These are phyloP conservation scores for Spathaspora arborariae DNA, from an alignment of 805 yeast genomes.

Conservation along the genomic window DNA sequence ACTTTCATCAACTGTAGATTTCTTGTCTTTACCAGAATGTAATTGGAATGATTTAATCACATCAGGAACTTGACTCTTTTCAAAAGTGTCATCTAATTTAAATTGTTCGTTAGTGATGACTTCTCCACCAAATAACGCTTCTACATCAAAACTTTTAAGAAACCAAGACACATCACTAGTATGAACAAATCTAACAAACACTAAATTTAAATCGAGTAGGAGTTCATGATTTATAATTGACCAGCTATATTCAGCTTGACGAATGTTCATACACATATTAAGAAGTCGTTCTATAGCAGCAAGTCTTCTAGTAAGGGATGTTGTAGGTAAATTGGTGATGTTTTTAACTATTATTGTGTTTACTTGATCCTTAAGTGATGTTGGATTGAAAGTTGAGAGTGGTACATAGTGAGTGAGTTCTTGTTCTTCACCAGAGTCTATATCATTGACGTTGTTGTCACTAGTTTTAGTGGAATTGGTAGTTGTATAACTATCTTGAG, in stretches of 20 bases:
- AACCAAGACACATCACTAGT: conserved; percentile 13
- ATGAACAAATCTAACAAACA: conserved; percentile 29
- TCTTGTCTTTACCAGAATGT: background rate
- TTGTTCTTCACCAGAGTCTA: background rate
- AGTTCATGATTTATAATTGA: conserved; percentile 28
- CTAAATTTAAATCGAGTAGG: conserved; percentile 22
- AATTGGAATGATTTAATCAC: conserved; percentile 3
- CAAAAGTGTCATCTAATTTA: background rate
- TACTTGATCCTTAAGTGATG: conserved; percentile 32
- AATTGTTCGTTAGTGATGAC: conserved; percentile 4
- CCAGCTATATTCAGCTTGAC: conserved; percentile 27
- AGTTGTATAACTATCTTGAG: background rate
- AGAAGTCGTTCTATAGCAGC: conserved; percentile 29
- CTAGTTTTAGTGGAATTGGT: background rate
- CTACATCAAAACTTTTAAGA: background rate
- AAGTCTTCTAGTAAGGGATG: conserved; percentile 4
- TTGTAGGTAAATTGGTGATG: conserved; percentile 27
- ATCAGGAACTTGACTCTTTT: conserved; percentile 1
- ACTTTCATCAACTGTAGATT: background rate
- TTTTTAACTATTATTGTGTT: conserved; percentile 28
- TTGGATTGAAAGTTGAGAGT: conserved; percentile 27
- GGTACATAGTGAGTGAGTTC: conserved; percentile 21
- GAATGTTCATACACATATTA: conserved; percentile 11
- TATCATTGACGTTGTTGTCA: background rate
- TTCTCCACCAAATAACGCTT: background rate